Evolutionary conservation across 306 rosid genomes (phyloP).

Genomic region (Biancaea sappan): DNA sequence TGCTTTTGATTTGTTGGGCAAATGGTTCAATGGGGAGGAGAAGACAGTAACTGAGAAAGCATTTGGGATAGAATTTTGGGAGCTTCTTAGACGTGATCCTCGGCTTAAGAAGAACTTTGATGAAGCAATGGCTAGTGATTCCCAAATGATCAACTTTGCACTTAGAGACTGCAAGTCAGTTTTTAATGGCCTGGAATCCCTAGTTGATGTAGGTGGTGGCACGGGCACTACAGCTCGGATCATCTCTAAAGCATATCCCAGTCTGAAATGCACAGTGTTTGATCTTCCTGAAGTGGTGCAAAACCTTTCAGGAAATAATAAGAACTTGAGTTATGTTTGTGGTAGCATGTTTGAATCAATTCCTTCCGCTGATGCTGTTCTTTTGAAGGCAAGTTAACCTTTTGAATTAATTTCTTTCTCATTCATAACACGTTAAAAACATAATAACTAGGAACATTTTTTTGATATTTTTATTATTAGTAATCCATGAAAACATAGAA

Average conservation of each 20-base stretch:
- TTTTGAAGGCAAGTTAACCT: slow-evolving; percentile 1
- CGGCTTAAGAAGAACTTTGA: background rate
- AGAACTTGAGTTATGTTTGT: background rate
- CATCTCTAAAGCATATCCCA: background rate
- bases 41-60: slow-evolving; percentile 20
- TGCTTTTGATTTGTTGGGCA: slow-evolving; percentile 22
- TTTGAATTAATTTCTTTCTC: too few species aligned
- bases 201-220: background rate
- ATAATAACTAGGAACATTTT: too few species aligned
- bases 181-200: slow-evolving; percentile 34
- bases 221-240: background rate
- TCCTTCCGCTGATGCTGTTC: background rate
- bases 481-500: too few species aligned
- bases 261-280: background rate
- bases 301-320: background rate
- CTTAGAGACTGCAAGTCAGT: slow-evolving; percentile 32
- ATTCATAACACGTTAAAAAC: too few species aligned
- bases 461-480: too few species aligned
- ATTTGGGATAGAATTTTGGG: slow-evolving; percentile 31
- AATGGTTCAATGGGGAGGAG: slow-evolving; percentile 30
- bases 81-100: background rate
- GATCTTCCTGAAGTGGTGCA: slow-evolving; percentile 6
- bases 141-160: slow-evolving; percentile 36
- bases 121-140: slow-evolving; percentile 39
- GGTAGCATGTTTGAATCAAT: slow-evolving; percentile 7